Conservation (phyloP, 2,329 filamentous ascomycete genomes). For the Sclerotinia sclerotiorum region DNA sequence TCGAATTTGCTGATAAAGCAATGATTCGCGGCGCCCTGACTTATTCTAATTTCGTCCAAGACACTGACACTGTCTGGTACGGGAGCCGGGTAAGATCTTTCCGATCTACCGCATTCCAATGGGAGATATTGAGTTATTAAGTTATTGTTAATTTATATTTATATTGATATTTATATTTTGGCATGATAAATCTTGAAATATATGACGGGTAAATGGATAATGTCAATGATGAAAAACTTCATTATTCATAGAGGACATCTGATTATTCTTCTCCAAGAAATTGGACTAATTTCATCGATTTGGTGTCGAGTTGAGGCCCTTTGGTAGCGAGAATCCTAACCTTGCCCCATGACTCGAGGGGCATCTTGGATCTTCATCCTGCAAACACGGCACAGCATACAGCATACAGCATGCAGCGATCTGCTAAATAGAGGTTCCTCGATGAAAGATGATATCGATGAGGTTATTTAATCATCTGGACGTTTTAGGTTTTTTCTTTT, state of each 20-base stretch:
- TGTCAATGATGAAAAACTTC: neutral
- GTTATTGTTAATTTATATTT: too few species aligned
- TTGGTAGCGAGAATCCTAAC: neutral
- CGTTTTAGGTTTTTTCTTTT: conserved; percentile 3
- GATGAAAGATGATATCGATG: neutral
- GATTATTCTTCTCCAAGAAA: neutral
- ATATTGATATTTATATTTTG: too few species aligned
- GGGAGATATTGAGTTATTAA: too few species aligned
- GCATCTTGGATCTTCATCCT: neutral
- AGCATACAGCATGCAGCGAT: neutral
- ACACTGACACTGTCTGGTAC: neutral
- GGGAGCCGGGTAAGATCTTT: neutral
- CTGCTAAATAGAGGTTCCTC: neutral
- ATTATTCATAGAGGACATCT: neutral
- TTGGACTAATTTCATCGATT: neutral
- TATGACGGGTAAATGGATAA: neutral
- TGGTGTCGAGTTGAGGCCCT: neutral
- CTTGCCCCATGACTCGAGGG: neutral
- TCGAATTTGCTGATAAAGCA: neutral
- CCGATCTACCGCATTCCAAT: neutral
- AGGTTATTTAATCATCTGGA: neutral
- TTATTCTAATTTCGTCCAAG: conserved; percentile 5
- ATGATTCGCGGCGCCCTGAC: neutral
- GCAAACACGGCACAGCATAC: too few species aligned
- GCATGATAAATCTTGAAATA: neutral